A percentile compares a stretch with the other conserved stretches of the same genome.
phyloP scores from a whole-genome alignment of 1,139 yeast species.

The Saccharomyces hybrid region DNA sequence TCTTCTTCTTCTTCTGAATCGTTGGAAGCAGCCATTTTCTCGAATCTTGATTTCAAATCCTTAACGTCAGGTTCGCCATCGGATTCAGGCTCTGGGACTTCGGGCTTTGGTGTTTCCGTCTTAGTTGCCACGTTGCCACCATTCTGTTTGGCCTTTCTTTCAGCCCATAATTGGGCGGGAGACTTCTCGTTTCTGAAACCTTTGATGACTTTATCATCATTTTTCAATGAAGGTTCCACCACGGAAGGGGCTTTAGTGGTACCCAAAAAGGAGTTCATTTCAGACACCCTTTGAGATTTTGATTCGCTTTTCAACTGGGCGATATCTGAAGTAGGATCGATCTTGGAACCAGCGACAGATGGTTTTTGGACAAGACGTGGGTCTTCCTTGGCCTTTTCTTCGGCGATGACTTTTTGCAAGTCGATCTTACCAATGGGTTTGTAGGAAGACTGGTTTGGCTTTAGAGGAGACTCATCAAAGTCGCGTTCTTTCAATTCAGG shows the following conservation, averaged over 20 bases:
- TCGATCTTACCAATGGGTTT: slow-evolving; percentile 54
- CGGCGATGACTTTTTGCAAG: slow-evolving; percentile 34
- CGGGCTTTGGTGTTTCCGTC: slow-evolving; percentile 6
- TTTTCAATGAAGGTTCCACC: slow-evolving; percentile 31
- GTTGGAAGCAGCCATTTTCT: slow-evolving; percentile 21
- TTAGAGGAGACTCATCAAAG: slow-evolving; percentile 52
- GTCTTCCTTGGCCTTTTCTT: slow-evolving; percentile 35
- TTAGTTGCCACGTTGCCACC: slow-evolving; percentile 13
- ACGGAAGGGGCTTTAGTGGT: slow-evolving; percentile 41
- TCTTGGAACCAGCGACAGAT: slow-evolving; percentile 9
- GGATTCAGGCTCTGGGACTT: slow-evolving; percentile 19
- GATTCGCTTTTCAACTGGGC: slow-evolving; percentile 37
- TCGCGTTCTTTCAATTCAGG: slow-evolving; percentile 67
- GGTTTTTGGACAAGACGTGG: slow-evolving; percentile 30
- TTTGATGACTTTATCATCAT: slow-evolving; percentile 45
- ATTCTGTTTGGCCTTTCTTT: slow-evolving; percentile 50
- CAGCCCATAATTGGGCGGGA: slow-evolving; percentile 96
- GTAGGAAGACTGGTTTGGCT: slow-evolving; percentile 41
- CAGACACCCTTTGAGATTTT: slow-evolving; percentile 39
- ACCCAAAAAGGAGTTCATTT: slow-evolving; percentile 40
- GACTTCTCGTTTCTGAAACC: slow-evolving; percentile 75
- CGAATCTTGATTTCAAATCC: slow-evolving; percentile 32
- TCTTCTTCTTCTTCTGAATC: slow-evolving; percentile 10
- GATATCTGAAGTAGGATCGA: slow-evolving; percentile 28
- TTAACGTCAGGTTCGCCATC: slow-evolving; percentile 26